Conservation (phyloP, 768 basidiomycete species). For the Auricularia sp. region DNA sequence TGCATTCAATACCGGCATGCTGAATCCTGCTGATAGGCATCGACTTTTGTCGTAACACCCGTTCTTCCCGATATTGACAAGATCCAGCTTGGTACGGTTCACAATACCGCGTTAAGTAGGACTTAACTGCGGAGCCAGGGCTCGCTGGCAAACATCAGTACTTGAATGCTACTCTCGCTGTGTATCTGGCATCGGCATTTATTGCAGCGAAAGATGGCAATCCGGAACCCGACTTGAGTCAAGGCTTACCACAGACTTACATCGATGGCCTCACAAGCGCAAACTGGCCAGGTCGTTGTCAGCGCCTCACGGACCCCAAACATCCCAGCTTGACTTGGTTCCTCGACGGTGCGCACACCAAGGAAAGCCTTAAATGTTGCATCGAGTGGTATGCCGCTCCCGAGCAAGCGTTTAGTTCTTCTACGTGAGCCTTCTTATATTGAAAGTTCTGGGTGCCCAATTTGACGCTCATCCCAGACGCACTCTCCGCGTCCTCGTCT, state of each 20-base stretch:
- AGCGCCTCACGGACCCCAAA: slow-evolving; percentile 59
- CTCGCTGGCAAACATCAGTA: slow-evolving; percentile 79
- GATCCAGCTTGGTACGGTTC: slow-evolving; percentile 50
- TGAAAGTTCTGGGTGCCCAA: slow-evolving; percentile 10
- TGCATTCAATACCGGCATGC: slow-evolving; percentile 1
- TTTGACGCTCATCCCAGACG: slow-evolving; percentile 11
- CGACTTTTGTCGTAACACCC: slow-evolving; percentile 58
- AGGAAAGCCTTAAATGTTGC: slow-evolving; percentile 81
- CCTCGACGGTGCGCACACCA: slow-evolving; percentile 92
- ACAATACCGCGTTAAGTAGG: neutral
- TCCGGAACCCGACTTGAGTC: slow-evolving; percentile 8
- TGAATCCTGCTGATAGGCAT: slow-evolving; percentile 34
- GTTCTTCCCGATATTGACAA: slow-evolving; percentile 37
- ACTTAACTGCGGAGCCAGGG: slow-evolving; percentile 35
- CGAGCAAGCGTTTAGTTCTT: slow-evolving; percentile 33
- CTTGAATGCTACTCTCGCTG: slow-evolving; percentile 80
- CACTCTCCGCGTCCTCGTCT: slow-evolving; percentile 58
- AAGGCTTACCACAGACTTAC: slow-evolving; percentile 42
- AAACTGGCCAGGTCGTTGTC: slow-evolving; percentile 93
- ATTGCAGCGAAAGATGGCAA: slow-evolving; percentile 23
- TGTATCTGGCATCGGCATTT: slow-evolving; percentile 62
- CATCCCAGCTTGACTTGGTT: slow-evolving; percentile 61
- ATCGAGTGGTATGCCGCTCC: slow-evolving; percentile 79
- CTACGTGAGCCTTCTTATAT: slow-evolving; percentile 5
- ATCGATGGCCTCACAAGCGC: slow-evolving; percentile 54